These are phyloP conservation scores for Kodamaea nitidulidarum DNA, from an alignment of 805 yeast species.

Conservation along the genomic window DNA sequence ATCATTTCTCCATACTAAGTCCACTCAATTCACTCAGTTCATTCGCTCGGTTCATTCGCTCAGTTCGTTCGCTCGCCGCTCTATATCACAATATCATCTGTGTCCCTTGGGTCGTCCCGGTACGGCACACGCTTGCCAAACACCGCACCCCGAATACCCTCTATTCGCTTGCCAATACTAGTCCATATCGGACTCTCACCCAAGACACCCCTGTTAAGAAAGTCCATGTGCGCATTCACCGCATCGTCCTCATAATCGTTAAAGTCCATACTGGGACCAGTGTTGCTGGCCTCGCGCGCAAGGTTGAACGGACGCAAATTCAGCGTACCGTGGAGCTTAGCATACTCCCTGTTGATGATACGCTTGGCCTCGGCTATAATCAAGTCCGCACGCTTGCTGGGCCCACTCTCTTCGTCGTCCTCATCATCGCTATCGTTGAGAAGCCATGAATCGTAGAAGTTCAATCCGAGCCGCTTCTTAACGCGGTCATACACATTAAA, in stretches of 20 bases:
- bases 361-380: slow-evolving; percentile 41
- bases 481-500: slow-evolving; percentile 67
- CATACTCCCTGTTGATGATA: slow-evolving; percentile 32
- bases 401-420: slow-evolving; percentile 16
- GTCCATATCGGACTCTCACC: slow-evolving; percentile 21
- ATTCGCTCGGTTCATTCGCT: too few species aligned
- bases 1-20: too few species aligned
- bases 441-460: slow-evolving; percentile 37
- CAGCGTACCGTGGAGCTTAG: slow-evolving; percentile 15
- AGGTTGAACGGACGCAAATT: slow-evolving; percentile 27
- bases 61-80: too few species aligned
- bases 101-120: slow-evolving; percentile 28
- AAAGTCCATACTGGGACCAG: too few species aligned
- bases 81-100: slow-evolving; percentile 26
- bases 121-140: slow-evolving; percentile 11
- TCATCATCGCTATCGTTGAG: slow-evolving; percentile 29
- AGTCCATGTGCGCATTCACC: slow-evolving; percentile 8
- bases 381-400: slow-evolving; percentile 29
- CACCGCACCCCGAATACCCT: slow-evolving; percentile 15
- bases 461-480: slow-evolving; percentile 39
- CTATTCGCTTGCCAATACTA: slow-evolving; percentile 22
- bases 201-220: slow-evolving; percentile 5
- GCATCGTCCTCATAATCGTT: slow-evolving; percentile 13
- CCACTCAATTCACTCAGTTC: too few species aligned
- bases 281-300: not conserved